Evolutionary conservation across 2,329 filamentous ascomycete species (phyloP).

Genomic region (Fusarium udum): DNA sequence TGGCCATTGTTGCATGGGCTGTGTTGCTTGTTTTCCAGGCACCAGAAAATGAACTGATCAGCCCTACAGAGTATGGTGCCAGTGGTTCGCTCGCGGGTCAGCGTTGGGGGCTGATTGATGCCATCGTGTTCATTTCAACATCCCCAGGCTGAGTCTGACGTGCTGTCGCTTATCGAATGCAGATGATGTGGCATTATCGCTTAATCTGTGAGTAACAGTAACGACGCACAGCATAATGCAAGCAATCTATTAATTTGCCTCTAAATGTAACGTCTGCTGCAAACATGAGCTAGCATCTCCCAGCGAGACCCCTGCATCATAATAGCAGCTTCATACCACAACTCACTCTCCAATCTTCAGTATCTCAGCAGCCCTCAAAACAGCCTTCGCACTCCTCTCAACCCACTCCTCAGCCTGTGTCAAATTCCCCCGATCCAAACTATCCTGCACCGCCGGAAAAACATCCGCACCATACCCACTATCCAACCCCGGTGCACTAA

Average conservation of each 20-base stretch:
- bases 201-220: neutral
- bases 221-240: neutral
- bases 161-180: neutral
- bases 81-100: neutral
- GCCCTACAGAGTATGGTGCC: constrained; percentile 32
- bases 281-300: neutral
- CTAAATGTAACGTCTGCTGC: neutral
- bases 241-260: neutral
- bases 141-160: neutral
- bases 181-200: neutral
- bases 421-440: constrained; percentile 25
- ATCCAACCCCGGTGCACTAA: constrained; percentile 23
- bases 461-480: constrained; percentile 34
- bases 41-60: constrained; percentile 34
- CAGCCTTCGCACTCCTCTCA: constrained; percentile 27
- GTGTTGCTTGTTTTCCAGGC: constrained; percentile 40
- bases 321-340: accelerated
- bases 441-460: constrained; percentile 34
- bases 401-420: constrained; percentile 35
- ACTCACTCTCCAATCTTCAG: constrained; percentile 2
- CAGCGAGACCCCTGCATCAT: neutral
- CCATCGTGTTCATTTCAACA: neutral
- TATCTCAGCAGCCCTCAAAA: constrained; percentile 28
- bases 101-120: neutral
- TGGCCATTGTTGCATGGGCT: constrained; percentile 44